Conservation (phyloP, 2,329 filamentous ascomycete genomes). For the Scedosporium aurantiacum region DNA sequence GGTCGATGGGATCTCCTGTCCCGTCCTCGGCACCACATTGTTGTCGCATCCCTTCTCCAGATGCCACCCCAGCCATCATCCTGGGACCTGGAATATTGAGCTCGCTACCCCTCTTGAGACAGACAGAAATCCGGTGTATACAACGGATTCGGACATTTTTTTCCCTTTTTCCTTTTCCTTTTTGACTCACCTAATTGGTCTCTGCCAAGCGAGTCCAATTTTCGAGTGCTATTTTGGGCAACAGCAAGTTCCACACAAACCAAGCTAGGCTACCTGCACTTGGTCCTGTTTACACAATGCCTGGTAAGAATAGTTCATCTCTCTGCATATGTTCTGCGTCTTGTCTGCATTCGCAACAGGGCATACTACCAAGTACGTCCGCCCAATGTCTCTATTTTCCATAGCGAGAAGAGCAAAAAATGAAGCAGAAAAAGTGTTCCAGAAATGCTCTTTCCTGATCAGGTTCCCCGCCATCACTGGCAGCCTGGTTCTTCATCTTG, state of each 20-base stretch:
- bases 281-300: not conserved
- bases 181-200: not conserved
- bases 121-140: no score
- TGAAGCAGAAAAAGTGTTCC: not conserved
- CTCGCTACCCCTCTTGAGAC: no score
- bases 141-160: not conserved
- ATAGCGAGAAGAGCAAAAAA: not conserved
- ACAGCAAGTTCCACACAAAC: not conserved
- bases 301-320: not conserved
- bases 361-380: not conserved
- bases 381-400: no score
- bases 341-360: not conserved
- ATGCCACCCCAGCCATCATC: not conserved
- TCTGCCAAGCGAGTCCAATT: not conserved
- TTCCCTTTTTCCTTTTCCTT: not conserved
- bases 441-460: no score
- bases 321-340: not conserved
- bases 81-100: not conserved
- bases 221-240: slow-evolving; percentile 2
- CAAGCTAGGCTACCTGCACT: no score
- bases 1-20: not conserved
- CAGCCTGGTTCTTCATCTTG: no score
- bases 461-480: no score
- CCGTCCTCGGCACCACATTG: not conserved
- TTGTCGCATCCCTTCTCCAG: not conserved